These are phyloP conservation scores for Rhodotorula sp. DNA, from an alignment of 1,284 basidiomycete species.

Conservation along the genomic window DNA sequence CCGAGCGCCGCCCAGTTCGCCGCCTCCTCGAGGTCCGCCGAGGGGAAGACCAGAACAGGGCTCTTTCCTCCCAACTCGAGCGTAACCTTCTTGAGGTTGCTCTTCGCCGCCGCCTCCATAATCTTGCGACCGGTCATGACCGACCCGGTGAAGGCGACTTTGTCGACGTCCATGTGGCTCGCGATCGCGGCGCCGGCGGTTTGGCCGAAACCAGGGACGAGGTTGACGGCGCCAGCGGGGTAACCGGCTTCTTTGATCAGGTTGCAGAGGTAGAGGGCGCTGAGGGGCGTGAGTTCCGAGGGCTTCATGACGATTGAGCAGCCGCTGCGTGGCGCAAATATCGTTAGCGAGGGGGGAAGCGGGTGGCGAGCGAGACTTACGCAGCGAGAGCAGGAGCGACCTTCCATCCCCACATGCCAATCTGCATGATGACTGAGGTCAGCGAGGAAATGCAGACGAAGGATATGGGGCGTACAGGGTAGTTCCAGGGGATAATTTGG, in stretches of 20 bases:
- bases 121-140: slow-evolving; percentile 49
- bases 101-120: slow-evolving; percentile 47
- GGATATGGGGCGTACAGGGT: background rate
- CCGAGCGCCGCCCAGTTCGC: slow-evolving; percentile 41
- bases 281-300: slow-evolving; percentile 46
- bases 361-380: background rate
- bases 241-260: slow-evolving; percentile 42
- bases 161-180: slow-evolving; percentile 46
- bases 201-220: slow-evolving; percentile 45
- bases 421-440: background rate
- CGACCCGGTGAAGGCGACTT: slow-evolving; percentile 46
- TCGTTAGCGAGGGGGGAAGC: background rate
- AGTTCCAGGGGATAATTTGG: slow-evolving; percentile 2
- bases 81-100: slow-evolving; percentile 49
- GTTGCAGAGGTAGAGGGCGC: slow-evolving; percentile 39
- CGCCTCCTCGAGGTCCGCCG: slow-evolving; percentile 42
- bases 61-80: slow-evolving; percentile 51
- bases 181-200: slow-evolving; percentile 46
- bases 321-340: slow-evolving; percentile 29
- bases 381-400: slow-evolving; percentile 37
- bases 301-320: slow-evolving; percentile 46
- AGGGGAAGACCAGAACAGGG: slow-evolving; percentile 44
- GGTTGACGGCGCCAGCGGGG: slow-evolving; percentile 46
- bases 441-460: too few species aligned
- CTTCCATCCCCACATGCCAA: slow-evolving; percentile 42